Conservation (phyloP, 1,284 basidiomycete genomes). For the Sanguinoderma infundibulare region DNA sequence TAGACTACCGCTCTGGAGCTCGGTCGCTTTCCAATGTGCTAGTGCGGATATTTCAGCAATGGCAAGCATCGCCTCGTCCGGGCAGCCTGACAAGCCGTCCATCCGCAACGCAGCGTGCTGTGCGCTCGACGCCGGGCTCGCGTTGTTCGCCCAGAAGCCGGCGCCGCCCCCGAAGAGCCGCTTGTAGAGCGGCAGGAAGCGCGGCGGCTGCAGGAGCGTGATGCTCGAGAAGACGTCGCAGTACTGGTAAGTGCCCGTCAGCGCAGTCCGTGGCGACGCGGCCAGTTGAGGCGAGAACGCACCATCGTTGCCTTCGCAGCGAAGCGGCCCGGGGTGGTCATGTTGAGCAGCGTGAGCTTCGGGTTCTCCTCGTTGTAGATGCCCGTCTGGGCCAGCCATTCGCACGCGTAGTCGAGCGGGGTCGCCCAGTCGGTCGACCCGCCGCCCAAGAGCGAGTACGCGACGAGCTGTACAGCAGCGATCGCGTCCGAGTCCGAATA, state of each 20-base stretch:
- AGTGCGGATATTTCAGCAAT: conserved; percentile 75
- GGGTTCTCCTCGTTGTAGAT: conserved; percentile 67
- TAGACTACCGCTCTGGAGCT: conserved; percentile 61
- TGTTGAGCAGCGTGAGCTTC: conserved; percentile 54
- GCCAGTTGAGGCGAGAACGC: conserved; percentile 34
- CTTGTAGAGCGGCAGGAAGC: conserved; percentile 68
- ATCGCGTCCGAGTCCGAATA: conserved; percentile 71
- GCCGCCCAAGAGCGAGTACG: conserved; percentile 68
- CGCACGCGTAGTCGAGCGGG: conserved; percentile 66
- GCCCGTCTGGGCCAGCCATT: conserved; percentile 72
- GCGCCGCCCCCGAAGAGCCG: conserved; percentile 51
- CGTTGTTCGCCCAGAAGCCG: conserved; percentile 39
- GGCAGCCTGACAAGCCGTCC: conserved; percentile 73
- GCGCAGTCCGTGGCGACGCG: not conserved
- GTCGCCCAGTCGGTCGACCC: conserved; percentile 68
- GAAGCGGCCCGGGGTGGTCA: conserved; percentile 56
- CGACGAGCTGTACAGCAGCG: conserved; percentile 74
- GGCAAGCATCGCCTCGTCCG: conserved; percentile 74
- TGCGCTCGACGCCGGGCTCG: conserved; percentile 38
- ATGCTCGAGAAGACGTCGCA: conserved; percentile 74
- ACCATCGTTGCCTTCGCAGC: conserved; percentile 76
- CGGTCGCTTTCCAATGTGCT: conserved; percentile 75
- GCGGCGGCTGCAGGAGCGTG: conserved; percentile 63
- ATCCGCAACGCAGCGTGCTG: conserved; percentile 51
- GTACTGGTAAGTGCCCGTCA: conserved; percentile 51